These are phyloP conservation scores for Penicillium lagena DNA, from an alignment of 495 filamentous ascomycete species.

Conservation along the genomic window DNA sequence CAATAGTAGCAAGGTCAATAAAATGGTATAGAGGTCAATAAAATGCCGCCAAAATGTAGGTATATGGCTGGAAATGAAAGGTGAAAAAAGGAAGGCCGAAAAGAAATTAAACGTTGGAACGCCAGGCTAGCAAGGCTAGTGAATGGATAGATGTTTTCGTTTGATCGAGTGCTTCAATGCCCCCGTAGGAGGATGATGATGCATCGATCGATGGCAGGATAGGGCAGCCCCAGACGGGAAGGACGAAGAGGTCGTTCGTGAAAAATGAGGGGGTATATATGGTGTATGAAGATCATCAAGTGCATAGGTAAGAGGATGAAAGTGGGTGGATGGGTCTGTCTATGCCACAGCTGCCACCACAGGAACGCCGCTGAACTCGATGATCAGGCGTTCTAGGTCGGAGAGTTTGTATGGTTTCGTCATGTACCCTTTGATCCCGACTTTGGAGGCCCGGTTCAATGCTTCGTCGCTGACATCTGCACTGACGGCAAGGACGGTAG, in stretches of 20 bases:
- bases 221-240: no score
- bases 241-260: no score
- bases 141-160: no score
- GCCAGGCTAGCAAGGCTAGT: no score
- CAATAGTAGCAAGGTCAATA: background rate
- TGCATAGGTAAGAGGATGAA: no score
- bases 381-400: slow-evolving; percentile 63
- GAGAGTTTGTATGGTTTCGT: slow-evolving; percentile 72
- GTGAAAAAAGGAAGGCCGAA: background rate
- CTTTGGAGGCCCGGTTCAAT: slow-evolving; percentile 53
- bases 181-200: no score
- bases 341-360: no score
- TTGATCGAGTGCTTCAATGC: no score
- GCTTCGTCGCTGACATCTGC: slow-evolving; percentile 70
- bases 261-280: no score
- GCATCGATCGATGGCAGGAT: no score
- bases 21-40: background rate
- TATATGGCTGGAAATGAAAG: background rate
- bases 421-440: slow-evolving; percentile 73
- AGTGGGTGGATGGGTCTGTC: no score
- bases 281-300: no score
- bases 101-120: background rate
- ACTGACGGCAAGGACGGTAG: slow-evolving; percentile 63
- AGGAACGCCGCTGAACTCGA: slow-evolving; percentile 48
- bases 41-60: background rate